Evolutionary conservation across 2,329 filamentous ascomycete species (phyloP).

Genomic region (Pseudogymnoascus sp.): DNA sequence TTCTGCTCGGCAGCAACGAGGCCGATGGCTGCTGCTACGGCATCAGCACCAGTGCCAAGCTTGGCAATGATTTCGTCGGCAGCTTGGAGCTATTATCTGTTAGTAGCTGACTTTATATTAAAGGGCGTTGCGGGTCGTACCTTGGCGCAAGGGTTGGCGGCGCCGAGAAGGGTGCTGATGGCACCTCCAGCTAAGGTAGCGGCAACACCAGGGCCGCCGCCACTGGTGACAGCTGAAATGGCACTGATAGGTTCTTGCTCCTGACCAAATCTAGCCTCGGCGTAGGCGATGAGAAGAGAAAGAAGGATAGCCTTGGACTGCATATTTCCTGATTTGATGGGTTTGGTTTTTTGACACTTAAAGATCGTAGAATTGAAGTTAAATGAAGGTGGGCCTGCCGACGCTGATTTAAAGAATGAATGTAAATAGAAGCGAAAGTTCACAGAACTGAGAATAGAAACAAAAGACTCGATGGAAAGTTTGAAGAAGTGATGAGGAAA

Average conservation of each 20-base stretch:
- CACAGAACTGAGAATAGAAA: constrained; percentile 26
- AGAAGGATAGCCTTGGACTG: constrained; percentile 22
- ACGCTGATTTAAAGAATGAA: constrained; percentile 20
- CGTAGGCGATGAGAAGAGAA: constrained; percentile 20
- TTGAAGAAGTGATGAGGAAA: constrained; percentile 14
- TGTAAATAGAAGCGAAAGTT: constrained; percentile 25
- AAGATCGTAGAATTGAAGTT: constrained; percentile 10
- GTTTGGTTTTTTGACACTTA: neutral
- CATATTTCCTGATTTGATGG: constrained; percentile 18
- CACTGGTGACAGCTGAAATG: constrained; percentile 45
- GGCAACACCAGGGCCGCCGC: constrained; percentile 53
- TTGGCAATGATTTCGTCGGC: constrained; percentile 57
- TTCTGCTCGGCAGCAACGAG: constrained; percentile 65
- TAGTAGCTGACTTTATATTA: constrained; percentile 2
- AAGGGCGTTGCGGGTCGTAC: constrained; percentile 26
- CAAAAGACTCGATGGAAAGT: constrained; percentile 16
- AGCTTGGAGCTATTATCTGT: constrained; percentile 43
- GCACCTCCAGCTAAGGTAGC: constrained; percentile 56
- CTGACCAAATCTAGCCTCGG: constrained; percentile 48
- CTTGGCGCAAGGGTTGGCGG: constrained; percentile 59
- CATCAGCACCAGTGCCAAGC: constrained; percentile 52
- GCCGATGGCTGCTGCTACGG: constrained; percentile 53
- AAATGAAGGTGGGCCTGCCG: constrained; percentile 17
- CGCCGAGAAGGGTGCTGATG: constrained; percentile 56
- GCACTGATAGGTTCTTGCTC: constrained; percentile 52